These are phyloP conservation scores for Chenopodium berlandieri DNA, from an alignment of 148 eudicot species.

Conservation along the genomic window DNA sequence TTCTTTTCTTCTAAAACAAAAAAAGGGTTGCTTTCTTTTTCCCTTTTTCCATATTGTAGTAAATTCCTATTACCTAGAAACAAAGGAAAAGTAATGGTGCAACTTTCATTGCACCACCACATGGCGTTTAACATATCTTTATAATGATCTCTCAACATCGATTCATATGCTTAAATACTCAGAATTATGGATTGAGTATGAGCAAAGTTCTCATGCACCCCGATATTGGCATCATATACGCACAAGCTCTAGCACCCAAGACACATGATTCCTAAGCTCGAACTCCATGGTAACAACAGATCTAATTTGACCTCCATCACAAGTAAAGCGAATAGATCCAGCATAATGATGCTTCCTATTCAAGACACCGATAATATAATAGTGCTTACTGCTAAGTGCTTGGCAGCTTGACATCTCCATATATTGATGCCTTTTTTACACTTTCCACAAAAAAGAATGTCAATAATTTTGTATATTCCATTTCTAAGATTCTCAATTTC, in stretches of 20 bases:
- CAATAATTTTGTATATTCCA: not conserved
- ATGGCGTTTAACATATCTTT: not conserved
- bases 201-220: not conserved
- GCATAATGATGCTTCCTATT: not conserved
- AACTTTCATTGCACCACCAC: slow-evolving; percentile 18
- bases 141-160: slow-evolving; percentile 8
- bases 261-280: not conserved
- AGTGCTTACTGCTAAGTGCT: not conserved
- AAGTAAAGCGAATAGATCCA: not conserved
- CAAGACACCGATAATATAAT: not conserved
- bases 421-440: not conserved
- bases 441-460: not conserved
- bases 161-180: not conserved
- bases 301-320: not conserved
- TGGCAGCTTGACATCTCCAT: slow-evolving; percentile 3
- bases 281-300: not conserved
- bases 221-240: not conserved
- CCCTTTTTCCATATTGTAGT: slow-evolving; percentile 1
- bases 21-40: slow-evolving; percentile 16
- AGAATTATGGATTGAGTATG: slow-evolving; percentile 13
- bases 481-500: slow-evolving; percentile 6
- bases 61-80: slow-evolving; percentile 10
- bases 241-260: not conserved
- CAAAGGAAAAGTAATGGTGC: slow-evolving; percentile 16
- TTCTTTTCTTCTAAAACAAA: slow-evolving; percentile 16